phyloP scores from a whole-genome alignment of 768 basidiomycete genomes.

The Russula vinacea region DNA sequence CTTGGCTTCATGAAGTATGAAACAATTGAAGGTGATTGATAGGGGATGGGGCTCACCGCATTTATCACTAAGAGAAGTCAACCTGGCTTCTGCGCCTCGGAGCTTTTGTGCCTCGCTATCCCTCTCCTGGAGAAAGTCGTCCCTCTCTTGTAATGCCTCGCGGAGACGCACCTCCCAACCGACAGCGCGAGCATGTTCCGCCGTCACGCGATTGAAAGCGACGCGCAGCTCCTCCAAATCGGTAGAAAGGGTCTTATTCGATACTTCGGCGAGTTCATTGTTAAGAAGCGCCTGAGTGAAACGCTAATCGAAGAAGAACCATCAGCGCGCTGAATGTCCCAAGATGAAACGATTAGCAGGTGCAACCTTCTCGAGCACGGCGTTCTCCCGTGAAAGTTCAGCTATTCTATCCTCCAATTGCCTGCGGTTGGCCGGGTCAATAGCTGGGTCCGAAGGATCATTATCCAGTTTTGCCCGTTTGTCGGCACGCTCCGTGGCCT shows the following conservation, averaged over 20 bases:
- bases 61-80: conserved; percentile 62
- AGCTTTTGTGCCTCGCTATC: conserved; percentile 67
- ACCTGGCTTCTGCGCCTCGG: conserved; percentile 62
- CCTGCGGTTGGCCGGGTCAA: conserved; percentile 25
- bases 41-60: conserved; percentile 46
- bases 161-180: conserved; percentile 68
- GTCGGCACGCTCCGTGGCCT: conserved; percentile 30
- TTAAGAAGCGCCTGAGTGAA: conserved; percentile 76
- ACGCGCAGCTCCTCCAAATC: conserved; percentile 73
- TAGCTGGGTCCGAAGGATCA: conserved; percentile 18
- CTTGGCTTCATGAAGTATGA: conserved; percentile 48
- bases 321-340: conserved; percentile 18
- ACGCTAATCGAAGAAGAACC: conserved; percentile 45
- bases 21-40: background rate
- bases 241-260: conserved; percentile 67
- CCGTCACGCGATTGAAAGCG: conserved; percentile 62
- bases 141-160: conserved; percentile 66
- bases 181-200: conserved; percentile 64
- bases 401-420: conserved; percentile 39
- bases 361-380: conserved; percentile 56
- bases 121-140: conserved; percentile 81
- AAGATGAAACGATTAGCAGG: background rate
- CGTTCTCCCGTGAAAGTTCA: conserved; percentile 53
- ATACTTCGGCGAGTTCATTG: conserved; percentile 75
- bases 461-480: conserved; percentile 5